Conservation (phyloP, 495 filamentous ascomycete species). For the Tuber indicum region DNA sequence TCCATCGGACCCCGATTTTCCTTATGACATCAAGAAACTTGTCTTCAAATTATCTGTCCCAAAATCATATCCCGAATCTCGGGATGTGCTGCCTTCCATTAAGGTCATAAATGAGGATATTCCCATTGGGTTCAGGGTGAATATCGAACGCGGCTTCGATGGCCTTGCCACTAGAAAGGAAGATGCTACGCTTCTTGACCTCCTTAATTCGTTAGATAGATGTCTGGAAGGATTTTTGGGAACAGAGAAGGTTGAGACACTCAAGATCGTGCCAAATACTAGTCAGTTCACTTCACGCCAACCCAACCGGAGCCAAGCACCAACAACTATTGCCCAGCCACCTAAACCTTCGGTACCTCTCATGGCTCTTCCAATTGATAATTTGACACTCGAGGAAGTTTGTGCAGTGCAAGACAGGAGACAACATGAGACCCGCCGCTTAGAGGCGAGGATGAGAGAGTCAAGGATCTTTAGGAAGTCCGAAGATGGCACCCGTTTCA, state of each 20-base stretch:
- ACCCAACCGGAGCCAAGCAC: not conserved
- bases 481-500: conserved; percentile 62
- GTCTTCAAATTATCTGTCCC: conserved; percentile 69
- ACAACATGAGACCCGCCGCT: conserved; percentile 60
- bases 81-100: conserved; percentile 51
- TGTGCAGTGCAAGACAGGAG: conserved; percentile 58
- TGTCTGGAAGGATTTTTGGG: conserved; percentile 66
- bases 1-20: conserved; percentile 85
- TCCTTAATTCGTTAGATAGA: conserved; percentile 68
- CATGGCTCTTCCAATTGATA: conserved; percentile 44
- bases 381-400: conserved; percentile 54
- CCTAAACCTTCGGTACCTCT: conserved; percentile 22
- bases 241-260: conserved; percentile 65
- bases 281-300: conserved; percentile 38
- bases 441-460: conserved; percentile 72
- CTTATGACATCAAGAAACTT: conserved; percentile 67
- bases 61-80: conserved; percentile 50
- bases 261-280: conserved; percentile 69
- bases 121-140: conserved; percentile 69
- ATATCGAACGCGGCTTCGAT: conserved; percentile 74
- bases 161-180: conserved; percentile 54
- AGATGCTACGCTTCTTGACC: conserved; percentile 56
- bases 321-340: not conserved
- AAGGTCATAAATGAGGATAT: conserved; percentile 70
- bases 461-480: conserved; percentile 63